A percentile compares a stretch with the other conserved stretches of the same genome.
Conservation (phyloP, 768 basidiomycete genomes). For the Saitozyma podzolica region DNA sequence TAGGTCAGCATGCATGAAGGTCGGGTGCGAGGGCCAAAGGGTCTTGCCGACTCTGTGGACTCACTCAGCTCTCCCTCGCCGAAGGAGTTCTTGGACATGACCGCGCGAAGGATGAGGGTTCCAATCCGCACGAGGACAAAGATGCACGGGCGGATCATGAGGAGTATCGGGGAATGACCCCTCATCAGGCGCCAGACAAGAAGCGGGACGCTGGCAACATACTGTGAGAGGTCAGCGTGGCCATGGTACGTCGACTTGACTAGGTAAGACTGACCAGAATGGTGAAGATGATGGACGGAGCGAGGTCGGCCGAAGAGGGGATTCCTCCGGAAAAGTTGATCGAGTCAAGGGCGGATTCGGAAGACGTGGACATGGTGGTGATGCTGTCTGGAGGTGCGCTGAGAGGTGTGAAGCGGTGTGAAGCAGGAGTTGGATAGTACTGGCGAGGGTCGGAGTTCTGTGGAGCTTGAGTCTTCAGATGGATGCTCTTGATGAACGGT, state of each 20-base stretch:
- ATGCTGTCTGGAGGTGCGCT: neutral
- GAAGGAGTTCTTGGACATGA: conserved; percentile 14
- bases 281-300: conserved; percentile 23
- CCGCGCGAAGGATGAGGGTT: conserved; percentile 14
- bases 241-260: neutral
- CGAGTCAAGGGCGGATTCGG: neutral
- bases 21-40: too few species aligned
- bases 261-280: conserved; percentile 15
- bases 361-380: neutral
- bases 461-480: neutral
- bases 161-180: neutral
- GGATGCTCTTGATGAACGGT: too few species aligned
- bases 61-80: conserved; percentile 20
- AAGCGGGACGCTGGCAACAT: conserved; percentile 7
- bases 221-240: conserved; percentile 12
- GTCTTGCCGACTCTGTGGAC: neutral
- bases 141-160: conserved; percentile 19
- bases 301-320: conserved; percentile 17
- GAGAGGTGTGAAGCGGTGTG: too few species aligned
- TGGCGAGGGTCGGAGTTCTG: neutral
- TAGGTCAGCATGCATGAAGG: neutral
- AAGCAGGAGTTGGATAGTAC: too few species aligned
- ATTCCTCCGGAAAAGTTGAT: conserved; percentile 30
- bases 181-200: conserved; percentile 13
- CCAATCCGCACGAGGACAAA: conserved; percentile 14